Evolutionary conservation across 257 asterid genomes (phyloP), one percentile per base, ranked within the genome.

Genomic region (Pogostemon cablin): DNA sequence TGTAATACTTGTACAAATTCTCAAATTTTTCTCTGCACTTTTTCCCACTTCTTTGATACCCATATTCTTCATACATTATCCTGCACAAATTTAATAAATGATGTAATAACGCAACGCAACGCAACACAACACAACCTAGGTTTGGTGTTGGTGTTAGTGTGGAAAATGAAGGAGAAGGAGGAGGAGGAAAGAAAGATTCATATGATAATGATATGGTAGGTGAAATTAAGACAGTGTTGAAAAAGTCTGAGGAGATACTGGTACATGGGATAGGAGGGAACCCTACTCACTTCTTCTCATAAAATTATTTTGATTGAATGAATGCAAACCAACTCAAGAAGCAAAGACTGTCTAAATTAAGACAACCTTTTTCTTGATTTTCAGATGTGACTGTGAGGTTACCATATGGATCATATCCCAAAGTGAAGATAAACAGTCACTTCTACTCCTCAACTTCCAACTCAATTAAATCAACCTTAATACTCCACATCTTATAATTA

Each of bases 21-120:
- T 93, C 98, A 35, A 93, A 93, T 60, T 93, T 93, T 75, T 93
- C 98, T 73, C 96, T 86, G 85, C 97, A 90, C 75, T 93, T 93
- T 69, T 93, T 93, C 35, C 98, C 98, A 61, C 88, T 93, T 68
- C 98, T 84, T 74, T 87, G 95, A 55, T 90, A 93, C 6, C 96
- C 92, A 55, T 88, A 83, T 60, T 93, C 97, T 65, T 93, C 93
- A 4, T 73, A 80, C 97, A 93, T 82, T 49, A 93, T 88, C 87
- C 98, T 93, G 82, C 7, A 10, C 49, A 40, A 56, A 38, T 32
- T 17, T 10, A 11, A 3, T 7, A 10, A 25, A 56, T 7, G 10
- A 17, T 34, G 11, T 10, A 4, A 7, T 17, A 47, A 47, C 0
- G 12, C 4, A 47, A 10, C 2, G 3, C 12, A 11, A 4, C 6